phyloP scores from a whole-genome alignment of 1,284 basidiomycete genomes.

The Athelia psychrophila region DNA sequence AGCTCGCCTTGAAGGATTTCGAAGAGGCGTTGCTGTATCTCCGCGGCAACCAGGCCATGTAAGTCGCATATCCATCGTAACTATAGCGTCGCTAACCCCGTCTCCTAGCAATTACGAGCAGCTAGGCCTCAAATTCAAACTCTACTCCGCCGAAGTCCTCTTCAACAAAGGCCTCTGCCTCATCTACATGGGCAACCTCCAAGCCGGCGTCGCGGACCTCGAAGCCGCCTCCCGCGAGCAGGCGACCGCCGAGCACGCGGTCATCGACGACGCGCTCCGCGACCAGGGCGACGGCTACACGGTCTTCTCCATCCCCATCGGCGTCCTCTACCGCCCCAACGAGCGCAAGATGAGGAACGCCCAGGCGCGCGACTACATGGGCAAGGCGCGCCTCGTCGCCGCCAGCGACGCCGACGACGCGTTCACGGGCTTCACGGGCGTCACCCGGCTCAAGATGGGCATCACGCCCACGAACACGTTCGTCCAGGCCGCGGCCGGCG shows the following conservation, averaged over 20 bases:
- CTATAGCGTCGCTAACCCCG: slow-evolving; percentile 3
- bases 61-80: slow-evolving; percentile 21
- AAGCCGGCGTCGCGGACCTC: slow-evolving; percentile 68
- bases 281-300: slow-evolving; percentile 81
- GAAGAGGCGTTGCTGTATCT: slow-evolving; percentile 79
- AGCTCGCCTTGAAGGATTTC: slow-evolving; percentile 75
- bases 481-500: slow-evolving; percentile 35
- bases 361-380: slow-evolving; percentile 82
- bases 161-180: slow-evolving; percentile 82
- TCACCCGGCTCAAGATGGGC: slow-evolving; percentile 67
- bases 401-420: slow-evolving; percentile 70
- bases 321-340: slow-evolving; percentile 82
- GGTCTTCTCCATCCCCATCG: slow-evolving; percentile 84
- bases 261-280: slow-evolving; percentile 85
- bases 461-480: slow-evolving; percentile 58
- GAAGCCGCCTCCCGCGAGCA: slow-evolving; percentile 68
- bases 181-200: slow-evolving; percentile 57
- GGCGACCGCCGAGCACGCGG: slow-evolving; percentile 76
- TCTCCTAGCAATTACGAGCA: slow-evolving; percentile 76
- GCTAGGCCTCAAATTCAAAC: slow-evolving; percentile 83
- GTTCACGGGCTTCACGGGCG: slow-evolving; percentile 77
- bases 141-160: slow-evolving; percentile 82
- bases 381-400: slow-evolving; percentile 86
- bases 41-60: slow-evolving; percentile 83
- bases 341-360: slow-evolving; percentile 86